Percentiles rank a stretch among this genome's conserved stretches.
Conservation (phyloP, 768 basidiomycete species). For the Termitomyces sp. region DNA sequence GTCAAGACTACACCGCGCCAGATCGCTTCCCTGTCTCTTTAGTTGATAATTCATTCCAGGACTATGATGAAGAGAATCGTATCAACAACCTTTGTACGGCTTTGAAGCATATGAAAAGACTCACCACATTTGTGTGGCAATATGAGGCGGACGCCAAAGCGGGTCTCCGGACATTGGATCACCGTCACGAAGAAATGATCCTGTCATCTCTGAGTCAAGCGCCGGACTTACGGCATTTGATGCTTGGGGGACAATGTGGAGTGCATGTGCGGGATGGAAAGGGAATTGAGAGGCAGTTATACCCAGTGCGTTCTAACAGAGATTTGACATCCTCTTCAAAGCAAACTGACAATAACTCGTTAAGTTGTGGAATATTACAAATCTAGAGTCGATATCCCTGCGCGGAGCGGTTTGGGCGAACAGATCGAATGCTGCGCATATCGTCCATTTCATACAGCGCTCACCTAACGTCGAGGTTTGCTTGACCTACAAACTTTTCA, state of each 20-base stretch:
- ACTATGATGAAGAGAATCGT: constrained; percentile 16
- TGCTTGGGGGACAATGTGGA: constrained; percentile 33
- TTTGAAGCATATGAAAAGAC: constrained; percentile 33
- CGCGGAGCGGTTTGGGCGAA: constrained; percentile 24
- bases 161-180: constrained; percentile 24
- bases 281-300: constrained; percentile 25
- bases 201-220: constrained; percentile 24
- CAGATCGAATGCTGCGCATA: constrained; percentile 14
- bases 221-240: constrained; percentile 26
- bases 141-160: constrained; percentile 16
- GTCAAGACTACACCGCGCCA: constrained; percentile 26
- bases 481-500: neutral
- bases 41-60: constrained; percentile 16
- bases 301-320: constrained; percentile 22
- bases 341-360: neutral
- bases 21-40: constrained; percentile 38
- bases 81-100: constrained; percentile 34
- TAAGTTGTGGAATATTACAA: constrained; percentile 23
- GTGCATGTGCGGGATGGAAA: constrained; percentile 24
- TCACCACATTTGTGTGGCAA: constrained; percentile 40
- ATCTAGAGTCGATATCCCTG: constrained; percentile 22
- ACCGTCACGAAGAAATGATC: constrained; percentile 33
- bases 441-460: constrained; percentile 22
- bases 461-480: constrained; percentile 24
- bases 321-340: neutral